Evolutionary conservation across 2,329 filamentous ascomycete genomes (phyloP).

Genomic region (Lojkania enalia): DNA sequence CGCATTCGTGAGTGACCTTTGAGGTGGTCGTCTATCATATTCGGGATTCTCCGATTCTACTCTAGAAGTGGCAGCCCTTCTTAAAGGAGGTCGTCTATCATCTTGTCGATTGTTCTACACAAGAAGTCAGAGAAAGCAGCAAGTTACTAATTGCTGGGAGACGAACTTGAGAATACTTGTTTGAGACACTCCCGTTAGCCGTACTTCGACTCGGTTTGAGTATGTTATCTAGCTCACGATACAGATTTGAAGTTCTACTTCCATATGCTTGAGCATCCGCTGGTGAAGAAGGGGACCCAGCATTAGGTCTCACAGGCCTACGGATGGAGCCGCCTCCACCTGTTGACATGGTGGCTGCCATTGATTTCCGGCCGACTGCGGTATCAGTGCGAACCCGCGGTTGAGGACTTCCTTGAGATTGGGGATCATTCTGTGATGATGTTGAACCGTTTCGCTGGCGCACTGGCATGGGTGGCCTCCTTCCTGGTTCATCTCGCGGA

Average conservation of each 20-base stretch:
- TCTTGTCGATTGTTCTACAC: slow-evolving; percentile 3
- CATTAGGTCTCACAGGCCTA: not conserved
- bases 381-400: slow-evolving; percentile 13
- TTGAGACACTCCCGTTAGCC: too few species aligned
- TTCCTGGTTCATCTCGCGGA: not conserved
- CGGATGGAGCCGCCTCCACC: slow-evolving; percentile 14
- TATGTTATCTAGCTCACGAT: slow-evolving; percentile 34
- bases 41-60: slow-evolving; percentile 1
- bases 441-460: slow-evolving; percentile 11
- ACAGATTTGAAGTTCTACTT: slow-evolving; percentile 24
- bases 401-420: slow-evolving; percentile 10
- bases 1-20: not conserved
- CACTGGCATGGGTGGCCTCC: not conserved
- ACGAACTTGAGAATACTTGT: not conserved
- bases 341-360: slow-evolving; percentile 27
- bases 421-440: slow-evolving; percentile 8
- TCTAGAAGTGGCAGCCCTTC: slow-evolving; percentile 9
- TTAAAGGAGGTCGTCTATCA: slow-evolving; percentile 13
- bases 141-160: not conserved
- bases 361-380: slow-evolving; percentile 10
- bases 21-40: not conserved
- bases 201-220: slow-evolving; percentile 18
- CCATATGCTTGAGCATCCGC: too few species aligned
- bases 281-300: not conserved
- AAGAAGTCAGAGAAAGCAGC: not conserved